Conservation (phyloP, 768 basidiomycete genomes). For the Galerina sulciceps region DNA sequence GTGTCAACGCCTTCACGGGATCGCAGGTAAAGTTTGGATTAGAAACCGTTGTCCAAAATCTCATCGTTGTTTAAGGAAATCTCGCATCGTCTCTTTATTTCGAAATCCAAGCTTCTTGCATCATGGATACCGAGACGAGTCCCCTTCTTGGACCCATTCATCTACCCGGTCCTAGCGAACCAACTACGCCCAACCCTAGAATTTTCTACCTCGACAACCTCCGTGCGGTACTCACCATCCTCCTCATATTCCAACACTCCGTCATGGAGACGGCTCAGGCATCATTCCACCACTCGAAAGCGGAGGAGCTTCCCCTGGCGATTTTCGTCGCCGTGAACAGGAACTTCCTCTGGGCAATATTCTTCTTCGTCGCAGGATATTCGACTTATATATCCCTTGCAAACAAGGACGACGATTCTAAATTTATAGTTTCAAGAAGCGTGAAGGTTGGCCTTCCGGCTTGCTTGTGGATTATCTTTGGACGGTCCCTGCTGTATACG, state of each 20-base stretch:
- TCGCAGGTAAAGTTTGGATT: neutral
- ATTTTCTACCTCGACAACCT: constrained; percentile 7
- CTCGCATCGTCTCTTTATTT: too few species aligned
- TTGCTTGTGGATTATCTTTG: neutral
- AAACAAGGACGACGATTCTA: neutral
- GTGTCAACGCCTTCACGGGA: too few species aligned
- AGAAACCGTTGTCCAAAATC: neutral
- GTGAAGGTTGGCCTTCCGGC: constrained; percentile 1
- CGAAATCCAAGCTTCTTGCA: neutral
- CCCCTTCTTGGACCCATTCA: neutral
- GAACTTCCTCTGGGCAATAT: constrained; percentile 1
- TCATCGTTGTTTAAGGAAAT: neutral
- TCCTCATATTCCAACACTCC: constrained; percentile 4
- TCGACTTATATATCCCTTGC: neutral
- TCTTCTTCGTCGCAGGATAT: constrained; percentile 2
- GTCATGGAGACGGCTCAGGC: neutral
- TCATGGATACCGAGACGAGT: neutral
- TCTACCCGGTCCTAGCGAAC: neutral
- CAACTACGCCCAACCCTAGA: neutral
- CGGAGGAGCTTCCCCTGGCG: neutral
- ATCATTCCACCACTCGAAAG: neutral
- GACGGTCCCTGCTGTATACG: neutral
- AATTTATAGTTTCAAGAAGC: neutral
- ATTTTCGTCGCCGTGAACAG: constrained; percentile 1
- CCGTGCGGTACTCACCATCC: neutral